Conservation (phyloP, 73 alveolate genomes). For the Diophrys sp. region DNA sequence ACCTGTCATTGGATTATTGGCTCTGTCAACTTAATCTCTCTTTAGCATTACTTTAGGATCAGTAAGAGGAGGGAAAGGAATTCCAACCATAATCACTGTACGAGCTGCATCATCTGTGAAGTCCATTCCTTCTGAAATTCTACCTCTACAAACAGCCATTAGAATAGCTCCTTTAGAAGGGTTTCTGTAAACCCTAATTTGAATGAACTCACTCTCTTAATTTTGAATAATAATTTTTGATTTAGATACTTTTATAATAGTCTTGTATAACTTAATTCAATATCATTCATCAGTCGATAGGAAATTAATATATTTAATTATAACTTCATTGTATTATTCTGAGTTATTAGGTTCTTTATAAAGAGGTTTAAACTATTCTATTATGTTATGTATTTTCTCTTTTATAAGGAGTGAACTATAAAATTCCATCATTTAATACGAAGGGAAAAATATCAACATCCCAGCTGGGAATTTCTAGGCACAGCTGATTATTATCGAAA, state of each 20-base stretch:
- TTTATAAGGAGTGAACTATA: constrained; percentile 60
- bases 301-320: no score
- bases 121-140: constrained; percentile 87
- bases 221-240: no score
- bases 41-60: constrained; percentile 50
- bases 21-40: constrained; percentile 27
- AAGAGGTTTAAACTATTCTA: constrained; percentile 47
- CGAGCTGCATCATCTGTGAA: constrained; percentile 87
- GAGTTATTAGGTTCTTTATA: constrained; percentile 50
- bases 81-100: constrained; percentile 85
- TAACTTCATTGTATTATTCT: constrained; percentile 42
- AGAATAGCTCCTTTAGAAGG: constrained; percentile 70
- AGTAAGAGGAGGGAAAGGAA: constrained; percentile 75
- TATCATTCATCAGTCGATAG: no score
- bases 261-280: no score
- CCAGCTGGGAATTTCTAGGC: no score
- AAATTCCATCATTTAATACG: constrained; percentile 64
- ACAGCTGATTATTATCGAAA: no score
- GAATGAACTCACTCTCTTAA: no score
- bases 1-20: constrained; percentile 34
- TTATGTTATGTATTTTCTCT: constrained; percentile 10
- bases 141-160: constrained; percentile 89
- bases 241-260: no score
- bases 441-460: constrained; percentile 79
- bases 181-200: no score